Base-by-base conservation (phyloP, 352 stramenopile species). In the Globisporangium recalcitrans region DNA sequence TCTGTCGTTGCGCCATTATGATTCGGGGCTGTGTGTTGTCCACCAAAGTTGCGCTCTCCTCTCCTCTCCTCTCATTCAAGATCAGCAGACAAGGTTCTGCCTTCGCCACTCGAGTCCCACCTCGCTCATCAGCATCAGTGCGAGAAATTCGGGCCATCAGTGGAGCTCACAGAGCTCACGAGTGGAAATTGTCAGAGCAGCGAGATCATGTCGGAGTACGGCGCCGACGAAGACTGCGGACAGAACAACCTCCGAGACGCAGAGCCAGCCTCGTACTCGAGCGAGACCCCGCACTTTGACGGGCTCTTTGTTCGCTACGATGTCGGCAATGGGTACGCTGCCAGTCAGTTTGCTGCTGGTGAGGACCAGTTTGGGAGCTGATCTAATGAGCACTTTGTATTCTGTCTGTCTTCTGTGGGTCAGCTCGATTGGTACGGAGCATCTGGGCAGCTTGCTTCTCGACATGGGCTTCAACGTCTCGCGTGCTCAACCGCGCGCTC, bases 391-490 rank as follows among this genome's bases (percentile, higher is more conserved):
- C 38, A 46, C 6, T n/a, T n/a, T n/a, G 38, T 46, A 21, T 21
- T 46, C 0, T 2, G 11, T 10, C 6, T 40, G 2, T 27, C 40
- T 16, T 38, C 27, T 55, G 21, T n/a, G 26, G 27, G 27, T 21
- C 27, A 85, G 76, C 2, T 67, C 55, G 11, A 82, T 88, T 38
- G 75, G 79, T 1, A 89, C 79, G 0, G 79, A 90, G 55, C 75
- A 87, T 40, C 54, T 90, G 1, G 77, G 77, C 0, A 79, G 68
- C 42, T 53, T 91, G 47, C 53, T 91, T n/a, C 65, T 85, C 9
- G 76, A 89, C 51, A 89, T 91, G 80, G 82, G 82, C 21, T 91
- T 87, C 60, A 87, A 81, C 32, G 71, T 78, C 0, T 0, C 73
- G 70, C 2, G 67, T 87, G 3, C 64, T 91, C 24, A 74, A 89